Conservation (phyloP, 164 flowering plant genomes). For the Magnolia changhungtana region DNA sequence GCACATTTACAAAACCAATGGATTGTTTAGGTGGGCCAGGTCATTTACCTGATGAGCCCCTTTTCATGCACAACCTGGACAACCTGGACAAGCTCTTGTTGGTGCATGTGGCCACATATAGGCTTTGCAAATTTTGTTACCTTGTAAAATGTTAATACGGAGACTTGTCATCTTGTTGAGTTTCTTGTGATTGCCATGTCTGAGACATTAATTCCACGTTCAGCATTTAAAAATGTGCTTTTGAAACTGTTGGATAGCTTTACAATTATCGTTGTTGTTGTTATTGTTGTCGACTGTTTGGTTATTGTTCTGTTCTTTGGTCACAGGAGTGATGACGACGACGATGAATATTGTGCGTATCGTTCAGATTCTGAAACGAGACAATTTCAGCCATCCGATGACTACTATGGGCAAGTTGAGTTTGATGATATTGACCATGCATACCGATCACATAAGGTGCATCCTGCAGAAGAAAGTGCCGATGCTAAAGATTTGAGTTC, state of each 20-base stretch:
- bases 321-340: conserved; percentile 71
- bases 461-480: conserved; percentile 39
- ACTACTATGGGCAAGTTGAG: conserved; percentile 43
- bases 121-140: no score
- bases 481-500: conserved; percentile 43
- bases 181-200: no score
- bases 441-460: conserved; percentile 45
- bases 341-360: conserved; percentile 55
- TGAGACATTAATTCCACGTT: no score
- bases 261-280: not conserved
- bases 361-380: conserved; percentile 46
- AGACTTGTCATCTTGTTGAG: no score
- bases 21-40: not conserved
- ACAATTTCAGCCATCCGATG: conserved; percentile 39
- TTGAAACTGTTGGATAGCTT: no score
- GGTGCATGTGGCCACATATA: no score
- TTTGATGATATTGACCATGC: conserved; percentile 47
- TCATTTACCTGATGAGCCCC: no score
- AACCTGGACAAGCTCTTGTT: no score
- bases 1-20: not conserved
- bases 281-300: not conserved
- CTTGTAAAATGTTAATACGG: no score
- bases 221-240: no score
- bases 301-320: conserved; percentile 18
- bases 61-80: no score